These are phyloP conservation scores for Hyphopichia buzzinii DNA, from an alignment of 1,139 yeast genomes.

Conservation along the genomic window DNA sequence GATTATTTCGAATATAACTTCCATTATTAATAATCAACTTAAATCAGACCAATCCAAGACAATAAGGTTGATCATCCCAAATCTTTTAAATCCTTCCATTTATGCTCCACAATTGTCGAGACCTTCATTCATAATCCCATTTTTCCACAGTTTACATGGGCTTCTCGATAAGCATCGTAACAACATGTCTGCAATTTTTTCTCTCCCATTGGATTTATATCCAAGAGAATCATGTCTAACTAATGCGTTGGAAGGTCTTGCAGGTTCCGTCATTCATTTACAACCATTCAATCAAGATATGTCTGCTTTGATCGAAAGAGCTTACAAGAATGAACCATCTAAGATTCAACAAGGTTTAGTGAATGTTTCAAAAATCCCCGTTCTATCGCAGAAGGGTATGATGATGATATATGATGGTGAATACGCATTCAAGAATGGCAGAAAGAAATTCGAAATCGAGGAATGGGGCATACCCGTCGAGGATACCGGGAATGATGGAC, in stretches of 20 bases:
- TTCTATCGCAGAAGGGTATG: constrained; percentile 70
- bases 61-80: constrained; percentile 71
- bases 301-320: constrained; percentile 61
- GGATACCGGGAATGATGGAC: constrained; percentile 45
- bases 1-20: constrained; percentile 40
- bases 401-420: constrained; percentile 78
- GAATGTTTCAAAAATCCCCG: constrained; percentile 71
- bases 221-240: constrained; percentile 53
- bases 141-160: constrained; percentile 59
- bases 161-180: constrained; percentile 47
- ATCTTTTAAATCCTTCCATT: constrained; percentile 73
- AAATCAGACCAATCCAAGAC: constrained; percentile 37
- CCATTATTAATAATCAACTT: constrained; percentile 35
- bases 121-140: constrained; percentile 53
- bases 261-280: constrained; percentile 70
- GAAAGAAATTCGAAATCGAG: constrained; percentile 78
- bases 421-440: constrained; percentile 82
- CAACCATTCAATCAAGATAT: constrained; percentile 84
- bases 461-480: constrained; percentile 97
- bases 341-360: constrained; percentile 84
- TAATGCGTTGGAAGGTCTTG: constrained; percentile 54
- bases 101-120: constrained; percentile 57
- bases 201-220: constrained; percentile 67
- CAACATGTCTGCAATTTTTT: constrained; percentile 47
- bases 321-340: constrained; percentile 68